Base-by-base conservation (phyloP, 2,329 filamentous ascomycete species). In the Xylariomycetidae sp. region DNA sequence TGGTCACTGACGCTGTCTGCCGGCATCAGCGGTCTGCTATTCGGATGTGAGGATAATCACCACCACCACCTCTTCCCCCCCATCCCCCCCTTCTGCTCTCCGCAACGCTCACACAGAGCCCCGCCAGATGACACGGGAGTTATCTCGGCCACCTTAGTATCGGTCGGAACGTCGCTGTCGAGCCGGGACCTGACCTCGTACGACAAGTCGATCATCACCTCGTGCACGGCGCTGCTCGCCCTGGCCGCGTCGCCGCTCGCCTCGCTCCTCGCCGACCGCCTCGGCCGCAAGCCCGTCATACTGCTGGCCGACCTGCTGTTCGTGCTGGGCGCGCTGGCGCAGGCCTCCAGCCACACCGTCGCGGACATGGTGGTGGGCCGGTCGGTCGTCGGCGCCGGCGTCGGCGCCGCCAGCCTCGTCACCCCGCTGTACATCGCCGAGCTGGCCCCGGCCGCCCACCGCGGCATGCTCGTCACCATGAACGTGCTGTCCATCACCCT, bases 391-490 rank as follows among this genome's bases (percentile, higher is more conserved):
- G 85, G 85, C 17, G 67, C 79, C 1, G 85, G 78, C 0, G 81
- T 90, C 1, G 85, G 85, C 12, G 79, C 80, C 3, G 85, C 84
- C 7, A 88, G 82, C 53, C 85, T 94, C 48, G 85, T 94, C 4
- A 82, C 87, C 18, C 89, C 89, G 28, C 60, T 96, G 48, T 94
- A 94, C 61, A 90, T 96, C 39, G 82, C 85, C 7, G 90, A 97
- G 59, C 67, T 95, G 10, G 80, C 86, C 4, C 89, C 90, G 0
- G 77, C 85, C 2, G 70, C 77, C 15, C 77, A 85, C 40, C 70
- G 90, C 34, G 90, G 90, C 11, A 68, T 85, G 25, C 66, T 97
- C 25, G 84, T 96, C 4, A 94, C 88, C 1, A 75, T 92, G 36
- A 82, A 87, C 38, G 79, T 83, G 16, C 64, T 96, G 15, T 88